phyloP scores from a whole-genome alignment of 179 eudicot genomes.

The Vitellaria paradoxa region DNA sequence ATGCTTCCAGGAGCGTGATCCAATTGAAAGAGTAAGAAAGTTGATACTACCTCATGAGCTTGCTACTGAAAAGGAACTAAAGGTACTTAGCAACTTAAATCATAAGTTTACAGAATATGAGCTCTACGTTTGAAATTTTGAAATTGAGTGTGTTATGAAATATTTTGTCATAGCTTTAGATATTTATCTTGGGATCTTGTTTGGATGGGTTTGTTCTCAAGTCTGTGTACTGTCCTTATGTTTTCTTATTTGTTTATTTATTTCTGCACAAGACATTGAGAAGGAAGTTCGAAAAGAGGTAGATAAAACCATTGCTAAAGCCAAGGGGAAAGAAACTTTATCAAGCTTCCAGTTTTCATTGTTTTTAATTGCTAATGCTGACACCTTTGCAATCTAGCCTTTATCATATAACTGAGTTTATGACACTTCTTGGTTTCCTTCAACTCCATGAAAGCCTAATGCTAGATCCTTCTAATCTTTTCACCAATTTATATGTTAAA shows the following conservation, averaged over 20 bases:
- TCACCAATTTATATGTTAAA: slow-evolving; percentile 82
- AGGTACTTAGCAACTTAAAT: slow-evolving; percentile 36
- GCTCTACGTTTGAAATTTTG: no score
- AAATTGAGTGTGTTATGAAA: no score
- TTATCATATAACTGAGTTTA: slow-evolving; percentile 3
- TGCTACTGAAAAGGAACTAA: slow-evolving; percentile 75
- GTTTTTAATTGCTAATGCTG: background rate
- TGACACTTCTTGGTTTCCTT: slow-evolving; percentile 10
- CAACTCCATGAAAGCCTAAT: slow-evolving; percentile 79
- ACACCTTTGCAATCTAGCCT: background rate
- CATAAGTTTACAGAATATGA: no score
- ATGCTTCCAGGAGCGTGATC: slow-evolving; percentile 82
- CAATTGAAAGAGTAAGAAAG: slow-evolving; percentile 86
- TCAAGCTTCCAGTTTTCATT: background rate
- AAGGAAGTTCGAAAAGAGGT: slow-evolving; percentile 84
- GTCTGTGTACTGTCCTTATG: no score
- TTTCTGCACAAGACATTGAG: slow-evolving; percentile 67
- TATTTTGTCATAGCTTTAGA: no score
- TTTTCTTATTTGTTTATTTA: slow-evolving; percentile 10
- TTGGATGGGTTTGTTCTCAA: no score
- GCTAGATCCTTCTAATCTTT: slow-evolving; percentile 82
- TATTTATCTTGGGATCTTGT: no score
- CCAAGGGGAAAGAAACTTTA: slow-evolving; percentile 51
- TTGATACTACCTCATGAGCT: slow-evolving; percentile 73
- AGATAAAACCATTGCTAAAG: slow-evolving; percentile 89